phyloP scores from a whole-genome alignment of 805 yeast species.

The Kurtzmaniella cleridarum region DNA sequence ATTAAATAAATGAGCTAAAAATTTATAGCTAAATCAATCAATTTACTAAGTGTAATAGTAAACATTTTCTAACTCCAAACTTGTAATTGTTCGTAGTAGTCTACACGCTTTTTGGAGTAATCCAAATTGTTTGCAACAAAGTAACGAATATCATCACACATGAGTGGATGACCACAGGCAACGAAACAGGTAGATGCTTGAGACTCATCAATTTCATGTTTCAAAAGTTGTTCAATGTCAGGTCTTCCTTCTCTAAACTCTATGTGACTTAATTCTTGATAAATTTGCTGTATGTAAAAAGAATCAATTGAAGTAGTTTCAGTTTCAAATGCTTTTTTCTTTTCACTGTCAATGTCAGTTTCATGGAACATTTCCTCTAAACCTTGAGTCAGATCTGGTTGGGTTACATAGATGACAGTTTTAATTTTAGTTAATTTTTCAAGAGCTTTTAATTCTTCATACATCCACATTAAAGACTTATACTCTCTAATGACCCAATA shows the following conservation, averaged over 20 bases:
- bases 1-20: no score
- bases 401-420: slow-evolving; percentile 12
- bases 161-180: slow-evolving; percentile 27
- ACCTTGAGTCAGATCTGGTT: slow-evolving; percentile 12
- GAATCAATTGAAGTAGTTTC: background rate
- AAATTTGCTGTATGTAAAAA: no score
- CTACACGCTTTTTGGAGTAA: slow-evolving; percentile 41
- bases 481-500: slow-evolving; percentile 56
- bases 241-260: slow-evolving; percentile 42
- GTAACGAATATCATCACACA: slow-evolving; percentile 28
- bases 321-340: background rate
- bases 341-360: background rate
- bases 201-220: slow-evolving; percentile 23
- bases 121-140: slow-evolving; percentile 37
- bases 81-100: slow-evolving; percentile 69
- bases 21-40: no score
- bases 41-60: background rate
- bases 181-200: slow-evolving; percentile 32
- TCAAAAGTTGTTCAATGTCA: slow-evolving; percentile 28
- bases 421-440: slow-evolving; percentile 9
- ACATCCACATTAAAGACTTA: slow-evolving; percentile 39
- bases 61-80: slow-evolving; percentile 43
- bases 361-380: slow-evolving; percentile 3
- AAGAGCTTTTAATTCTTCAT: slow-evolving; percentile 25
- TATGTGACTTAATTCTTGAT: slow-evolving; percentile 15